Conservation (phyloP, 1,284 basidiomycete species). For the Cryptococcus sp. region DNA sequence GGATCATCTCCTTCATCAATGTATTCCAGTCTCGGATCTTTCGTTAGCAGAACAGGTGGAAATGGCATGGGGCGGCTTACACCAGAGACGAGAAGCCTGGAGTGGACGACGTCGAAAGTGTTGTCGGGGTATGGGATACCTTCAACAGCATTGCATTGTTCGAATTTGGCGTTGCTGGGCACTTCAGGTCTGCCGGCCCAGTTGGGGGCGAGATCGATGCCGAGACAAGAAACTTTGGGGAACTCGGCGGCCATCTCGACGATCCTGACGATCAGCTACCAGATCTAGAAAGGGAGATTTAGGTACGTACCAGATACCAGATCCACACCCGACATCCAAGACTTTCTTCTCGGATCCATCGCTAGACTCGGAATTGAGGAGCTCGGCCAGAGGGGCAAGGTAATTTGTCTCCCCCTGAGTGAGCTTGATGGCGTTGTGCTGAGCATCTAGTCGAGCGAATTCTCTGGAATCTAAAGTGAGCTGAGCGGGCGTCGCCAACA, state of each 20-base stretch:
- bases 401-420: conserved; percentile 14
- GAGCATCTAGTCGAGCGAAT: conserved; percentile 7
- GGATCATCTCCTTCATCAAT: conserved; percentile 6
- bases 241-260: conserved; percentile 12
- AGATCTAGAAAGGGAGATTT: not conserved
- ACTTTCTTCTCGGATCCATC: not conserved
- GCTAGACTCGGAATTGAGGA: not conserved
- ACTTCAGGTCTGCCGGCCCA: too few relatives aligned
- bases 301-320: conserved; percentile 1
- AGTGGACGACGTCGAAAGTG: conserved; percentile 14
- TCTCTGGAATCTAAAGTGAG: not conserved
- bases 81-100: conserved; percentile 9
- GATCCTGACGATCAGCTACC: not conserved
- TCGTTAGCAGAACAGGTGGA: not conserved
- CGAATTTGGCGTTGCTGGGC: too few relatives aligned
- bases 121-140: conserved; percentile 10
- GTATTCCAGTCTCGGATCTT: conserved; percentile 12
- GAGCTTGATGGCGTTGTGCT: conserved; percentile 12
- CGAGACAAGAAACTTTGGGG: conserved; percentile 2
- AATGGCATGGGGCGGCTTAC: conserved; percentile 3
- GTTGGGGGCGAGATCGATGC: too few relatives aligned
- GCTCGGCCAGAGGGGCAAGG: conserved; percentile 5
- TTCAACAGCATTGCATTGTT: not conserved
- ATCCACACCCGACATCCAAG: conserved; percentile 3
- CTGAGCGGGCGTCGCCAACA: too few relatives aligned